Evolutionary conservation across 805 yeast species (phyloP).

Genomic region (Sungouiozyma ichnusensis): DNA sequence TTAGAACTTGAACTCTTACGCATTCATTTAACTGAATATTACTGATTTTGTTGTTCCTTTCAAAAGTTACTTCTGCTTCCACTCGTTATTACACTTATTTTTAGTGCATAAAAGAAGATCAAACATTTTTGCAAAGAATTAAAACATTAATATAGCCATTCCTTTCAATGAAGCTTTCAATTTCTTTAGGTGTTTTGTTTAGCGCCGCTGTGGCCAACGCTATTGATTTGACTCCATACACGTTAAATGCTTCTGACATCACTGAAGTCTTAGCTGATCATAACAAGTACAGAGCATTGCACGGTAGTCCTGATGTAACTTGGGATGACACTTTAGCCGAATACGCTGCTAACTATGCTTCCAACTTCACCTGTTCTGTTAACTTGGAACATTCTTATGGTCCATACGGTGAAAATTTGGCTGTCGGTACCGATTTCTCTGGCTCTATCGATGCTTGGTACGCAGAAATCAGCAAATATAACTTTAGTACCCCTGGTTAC

Average conservation of each 20-base stretch:
- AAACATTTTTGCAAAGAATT: background rate
- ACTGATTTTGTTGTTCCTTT: no score
- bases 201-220: background rate
- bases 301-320: slow-evolving; percentile 27
- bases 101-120: background rate
- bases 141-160: background rate
- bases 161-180: background rate
- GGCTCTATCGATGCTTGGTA: slow-evolving; percentile 64
- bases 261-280: slow-evolving; percentile 29
- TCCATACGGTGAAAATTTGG: slow-evolving; percentile 65
- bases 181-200: background rate
- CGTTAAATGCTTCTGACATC: background rate
- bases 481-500: slow-evolving; percentile 41
- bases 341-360: slow-evolving; percentile 44
- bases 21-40: no score
- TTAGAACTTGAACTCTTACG: no score
- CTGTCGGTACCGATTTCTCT: slow-evolving; percentile 42
- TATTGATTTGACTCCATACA: background rate
- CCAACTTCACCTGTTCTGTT: slow-evolving; percentile 44
- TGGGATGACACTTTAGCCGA: slow-evolving; percentile 40
- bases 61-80: no score
- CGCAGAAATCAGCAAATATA: slow-evolving; percentile 47
- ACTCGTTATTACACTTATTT: no score
- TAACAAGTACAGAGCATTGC: slow-evolving; percentile 37
- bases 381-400: slow-evolving; percentile 47